These are phyloP conservation scores for Mycothermus thermophilus DNA, from an alignment of 495 filamentous ascomycete genomes.

Conservation along the genomic window DNA sequence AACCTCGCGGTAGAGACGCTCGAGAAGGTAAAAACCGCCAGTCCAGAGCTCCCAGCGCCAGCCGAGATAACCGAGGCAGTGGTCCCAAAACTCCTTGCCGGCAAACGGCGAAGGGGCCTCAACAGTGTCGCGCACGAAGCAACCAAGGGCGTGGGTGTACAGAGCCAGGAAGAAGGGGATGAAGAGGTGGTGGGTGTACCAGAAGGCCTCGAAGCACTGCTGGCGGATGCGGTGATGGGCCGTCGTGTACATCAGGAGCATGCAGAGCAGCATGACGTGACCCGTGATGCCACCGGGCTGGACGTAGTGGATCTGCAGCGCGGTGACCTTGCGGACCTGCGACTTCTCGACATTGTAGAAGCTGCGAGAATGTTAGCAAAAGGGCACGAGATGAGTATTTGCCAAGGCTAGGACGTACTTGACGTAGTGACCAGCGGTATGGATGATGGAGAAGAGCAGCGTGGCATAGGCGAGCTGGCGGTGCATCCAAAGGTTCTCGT, in stretches of 20 bases:
- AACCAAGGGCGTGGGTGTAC: constrained; percentile 91
- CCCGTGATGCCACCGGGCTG: constrained; percentile 86
- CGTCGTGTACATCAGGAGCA: constrained; percentile 97
- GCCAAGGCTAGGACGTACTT: constrained; percentile 76
- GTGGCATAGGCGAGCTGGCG: constrained; percentile 84
- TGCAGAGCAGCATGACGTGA: constrained; percentile 96
- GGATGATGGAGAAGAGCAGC: constrained; percentile 67
- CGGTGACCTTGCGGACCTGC: constrained; percentile 65
- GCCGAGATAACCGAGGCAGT: constrained; percentile 90
- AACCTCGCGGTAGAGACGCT: constrained; percentile 87
- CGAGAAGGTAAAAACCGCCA: constrained; percentile 72
- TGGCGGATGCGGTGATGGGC: constrained; percentile 87
- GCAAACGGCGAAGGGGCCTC: constrained; percentile 71
- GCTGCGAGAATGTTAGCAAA: constrained; percentile 31
- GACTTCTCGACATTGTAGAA: constrained; percentile 91
- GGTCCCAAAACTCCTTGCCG: constrained; percentile 66
- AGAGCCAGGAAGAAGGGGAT: constrained; percentile 87
- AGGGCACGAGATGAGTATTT: constrained; percentile 4
- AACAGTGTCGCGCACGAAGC: constrained; percentile 75
- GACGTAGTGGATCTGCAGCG: constrained; percentile 87
- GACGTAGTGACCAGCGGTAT: constrained; percentile 76
- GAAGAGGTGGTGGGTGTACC: constrained; percentile 98
- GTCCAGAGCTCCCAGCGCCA: constrained; percentile 94
- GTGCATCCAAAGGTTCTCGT: constrained; percentile 95
- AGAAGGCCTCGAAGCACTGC: constrained; percentile 95